Conservation (phyloP, 768 basidiomycete genomes). For the Mrakia hoshinonis region DNA sequence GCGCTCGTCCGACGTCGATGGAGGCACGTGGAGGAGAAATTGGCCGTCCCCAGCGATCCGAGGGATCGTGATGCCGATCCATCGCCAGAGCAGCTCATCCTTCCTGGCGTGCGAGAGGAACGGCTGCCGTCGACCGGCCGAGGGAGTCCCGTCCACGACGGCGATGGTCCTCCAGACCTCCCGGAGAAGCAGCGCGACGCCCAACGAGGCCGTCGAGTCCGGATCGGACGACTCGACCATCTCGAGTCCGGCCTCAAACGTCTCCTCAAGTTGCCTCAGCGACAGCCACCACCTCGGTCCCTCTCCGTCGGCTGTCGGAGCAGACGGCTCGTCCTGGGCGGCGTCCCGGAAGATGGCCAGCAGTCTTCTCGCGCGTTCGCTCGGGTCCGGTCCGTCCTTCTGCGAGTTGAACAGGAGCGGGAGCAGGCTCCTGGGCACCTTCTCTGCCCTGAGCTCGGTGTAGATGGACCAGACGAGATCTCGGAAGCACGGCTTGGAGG, state of each 20-base stretch:
- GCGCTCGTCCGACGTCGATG: not conserved
- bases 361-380: not conserved
- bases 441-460: not conserved
- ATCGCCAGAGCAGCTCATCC: constrained; percentile 6
- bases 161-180: constrained; percentile 16
- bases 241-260: not conserved
- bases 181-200: constrained; percentile 5
- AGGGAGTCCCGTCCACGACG: not conserved
- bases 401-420: constrained; percentile 18
- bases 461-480: constrained; percentile 12
- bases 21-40: not conserved
- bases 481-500: not conserved
- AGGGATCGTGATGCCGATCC: constrained; percentile 10
- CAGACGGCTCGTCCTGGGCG: not conserved
- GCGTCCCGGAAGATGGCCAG: constrained; percentile 6
- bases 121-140: not conserved
- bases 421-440: not conserved
- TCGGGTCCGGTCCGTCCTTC: not conserved
- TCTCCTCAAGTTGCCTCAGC: constrained; percentile 15
- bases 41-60: not conserved
- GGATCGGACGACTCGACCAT: not conserved
- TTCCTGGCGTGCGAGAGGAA: not conserved
- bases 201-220: not conserved
- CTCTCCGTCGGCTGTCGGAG: not conserved
- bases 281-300: not conserved